These are phyloP conservation scores for Euptelea pleiosperma DNA, from an alignment of 164 flowering plant genomes.

Conservation along the genomic window DNA sequence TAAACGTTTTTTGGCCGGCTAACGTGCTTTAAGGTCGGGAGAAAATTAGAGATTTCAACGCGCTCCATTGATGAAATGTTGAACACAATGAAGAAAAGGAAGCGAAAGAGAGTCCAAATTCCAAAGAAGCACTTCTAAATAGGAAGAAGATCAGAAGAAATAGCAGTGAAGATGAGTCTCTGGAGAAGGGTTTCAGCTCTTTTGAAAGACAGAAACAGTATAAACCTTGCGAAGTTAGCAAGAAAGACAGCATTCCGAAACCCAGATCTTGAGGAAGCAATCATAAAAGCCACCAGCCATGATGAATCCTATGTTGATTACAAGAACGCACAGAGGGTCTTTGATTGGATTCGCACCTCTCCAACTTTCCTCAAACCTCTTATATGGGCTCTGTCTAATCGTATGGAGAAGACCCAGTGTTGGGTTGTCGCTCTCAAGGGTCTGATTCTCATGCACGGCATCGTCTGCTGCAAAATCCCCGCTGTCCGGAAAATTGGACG, in stretches of 20 bases:
- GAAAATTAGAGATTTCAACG: too few species aligned
- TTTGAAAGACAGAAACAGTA: constrained; percentile 66
- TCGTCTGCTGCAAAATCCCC: constrained; percentile 46
- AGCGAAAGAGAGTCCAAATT: too few species aligned
- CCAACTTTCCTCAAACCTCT: constrained; percentile 45
- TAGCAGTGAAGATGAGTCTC: constrained; percentile 34
- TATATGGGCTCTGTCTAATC: constrained; percentile 36
- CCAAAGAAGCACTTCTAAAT: too few species aligned
- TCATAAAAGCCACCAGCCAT: constrained; percentile 86
- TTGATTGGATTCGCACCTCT: constrained; percentile 52
- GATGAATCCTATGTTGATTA: constrained; percentile 53
- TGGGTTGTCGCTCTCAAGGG: constrained; percentile 89
- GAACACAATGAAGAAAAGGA: too few species aligned
- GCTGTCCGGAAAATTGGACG: constrained; percentile 41
- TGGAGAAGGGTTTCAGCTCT: constrained; percentile 57
- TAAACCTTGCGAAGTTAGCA: constrained; percentile 37
- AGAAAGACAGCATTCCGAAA: constrained; percentile 27
- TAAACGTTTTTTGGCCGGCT: too few species aligned
- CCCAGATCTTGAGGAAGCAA: constrained; percentile 57
- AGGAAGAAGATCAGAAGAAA: neutral
- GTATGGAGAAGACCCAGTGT: constrained; percentile 52
- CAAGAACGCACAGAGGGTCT: constrained; percentile 54
- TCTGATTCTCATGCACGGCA: constrained; percentile 73
- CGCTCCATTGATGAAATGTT: too few species aligned
- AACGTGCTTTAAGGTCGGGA: too few species aligned